A percentile compares a stretch with the other conserved stretches of the same genome.
Conservation (phyloP, 352 stramenopile species). For the Phytophthora syringae region DNA sequence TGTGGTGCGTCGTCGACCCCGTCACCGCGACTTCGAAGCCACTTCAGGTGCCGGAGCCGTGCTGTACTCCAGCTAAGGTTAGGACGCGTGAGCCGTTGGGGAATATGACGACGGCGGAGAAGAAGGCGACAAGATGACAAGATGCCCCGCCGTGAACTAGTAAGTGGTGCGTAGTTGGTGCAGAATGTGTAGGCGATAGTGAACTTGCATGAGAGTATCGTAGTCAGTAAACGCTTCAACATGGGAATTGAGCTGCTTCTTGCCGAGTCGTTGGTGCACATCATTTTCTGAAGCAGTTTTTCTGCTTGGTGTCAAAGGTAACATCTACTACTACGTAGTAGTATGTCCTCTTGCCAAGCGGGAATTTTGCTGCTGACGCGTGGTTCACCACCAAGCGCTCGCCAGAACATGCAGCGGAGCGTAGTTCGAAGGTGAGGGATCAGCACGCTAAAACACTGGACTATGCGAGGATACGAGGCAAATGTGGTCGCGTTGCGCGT, state of each 20-base stretch:
- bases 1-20: constrained; percentile 34
- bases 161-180: constrained; percentile 31
- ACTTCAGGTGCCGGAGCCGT: constrained; percentile 23
- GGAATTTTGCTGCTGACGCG: no score
- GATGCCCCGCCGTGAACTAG: constrained; percentile 28
- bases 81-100: constrained; percentile 22
- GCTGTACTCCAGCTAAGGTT: constrained; percentile 36
- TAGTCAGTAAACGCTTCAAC: constrained; percentile 34
- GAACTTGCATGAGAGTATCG: constrained; percentile 32
- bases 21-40: constrained; percentile 28
- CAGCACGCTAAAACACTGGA: neutral
- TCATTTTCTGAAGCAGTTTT: constrained; percentile 11
- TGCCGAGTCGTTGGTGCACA: constrained; percentile 1
- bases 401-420: no score
- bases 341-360: constrained; percentile 1
- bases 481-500: constrained; percentile 29
- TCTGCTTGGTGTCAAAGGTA: constrained; percentile 15
- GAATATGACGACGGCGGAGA: constrained; percentile 31
- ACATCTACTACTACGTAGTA: no score
- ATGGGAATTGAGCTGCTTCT: constrained; percentile 34
- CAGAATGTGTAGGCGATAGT: constrained; percentile 21
- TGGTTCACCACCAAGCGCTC: no score
- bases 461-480: constrained; percentile 10
- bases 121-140: constrained; percentile 8
- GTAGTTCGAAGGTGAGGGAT: neutral